These are phyloP conservation scores for Penicillium arizonense DNA, from an alignment of 495 filamentous ascomycete species.

Conservation along the genomic window DNA sequence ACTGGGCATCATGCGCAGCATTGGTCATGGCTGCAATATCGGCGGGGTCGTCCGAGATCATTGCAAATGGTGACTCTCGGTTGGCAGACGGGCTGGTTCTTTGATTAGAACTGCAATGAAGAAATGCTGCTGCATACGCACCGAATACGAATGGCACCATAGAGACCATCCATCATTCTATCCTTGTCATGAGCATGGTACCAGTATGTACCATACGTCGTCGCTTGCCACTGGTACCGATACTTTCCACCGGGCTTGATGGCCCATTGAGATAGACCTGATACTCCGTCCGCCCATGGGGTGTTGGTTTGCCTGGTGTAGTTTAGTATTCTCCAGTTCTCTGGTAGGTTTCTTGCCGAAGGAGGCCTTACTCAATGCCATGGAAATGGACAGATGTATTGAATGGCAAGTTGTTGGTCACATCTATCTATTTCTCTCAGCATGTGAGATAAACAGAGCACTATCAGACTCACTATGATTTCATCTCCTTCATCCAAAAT, in stretches of 20 bases:
- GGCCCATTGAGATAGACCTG: constrained; percentile 43
- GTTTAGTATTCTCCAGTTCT: constrained; percentile 3
- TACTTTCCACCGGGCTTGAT: constrained; percentile 45
- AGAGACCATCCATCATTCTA: constrained; percentile 52
- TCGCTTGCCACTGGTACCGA: constrained; percentile 47
- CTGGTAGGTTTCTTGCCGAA: constrained; percentile 5
- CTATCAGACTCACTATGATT: constrained; percentile 38
- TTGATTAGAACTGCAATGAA: background rate
- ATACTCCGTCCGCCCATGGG: constrained; percentile 52
- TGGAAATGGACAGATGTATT: constrained; percentile 51
- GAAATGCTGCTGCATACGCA: background rate
- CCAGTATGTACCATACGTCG: constrained; percentile 48
- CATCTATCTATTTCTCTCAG: constrained; percentile 24
- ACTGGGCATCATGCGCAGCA: constrained; percentile 36
- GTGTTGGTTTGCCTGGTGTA: constrained; percentile 23
- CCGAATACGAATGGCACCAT: constrained; percentile 43
- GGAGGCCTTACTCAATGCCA: constrained; percentile 27
- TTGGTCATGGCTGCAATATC: constrained; percentile 37
- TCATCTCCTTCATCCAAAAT: constrained; percentile 56
- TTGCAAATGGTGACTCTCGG: constrained; percentile 32
- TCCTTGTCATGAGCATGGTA: constrained; percentile 53
- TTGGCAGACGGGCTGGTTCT: constrained; percentile 25
- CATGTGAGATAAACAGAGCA: background rate
- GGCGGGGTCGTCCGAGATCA: constrained; percentile 33
- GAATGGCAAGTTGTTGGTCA: constrained; percentile 48